Evolutionary conservation across 2,329 filamentous ascomycete species (phyloP).

Genomic region (Venturia effusa): DNA sequence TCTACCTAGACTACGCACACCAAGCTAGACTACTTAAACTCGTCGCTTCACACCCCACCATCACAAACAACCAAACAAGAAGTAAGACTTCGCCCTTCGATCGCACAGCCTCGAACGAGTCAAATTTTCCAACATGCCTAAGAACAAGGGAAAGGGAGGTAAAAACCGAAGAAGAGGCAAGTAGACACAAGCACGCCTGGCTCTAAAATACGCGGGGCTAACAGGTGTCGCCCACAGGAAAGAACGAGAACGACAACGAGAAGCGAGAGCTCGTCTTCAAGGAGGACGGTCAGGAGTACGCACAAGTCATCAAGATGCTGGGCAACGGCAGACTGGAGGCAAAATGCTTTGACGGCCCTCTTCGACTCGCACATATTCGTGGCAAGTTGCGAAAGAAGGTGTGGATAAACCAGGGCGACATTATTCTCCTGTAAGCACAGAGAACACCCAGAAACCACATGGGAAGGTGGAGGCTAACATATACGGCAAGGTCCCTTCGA

Average conservation of each 20-base stretch:
- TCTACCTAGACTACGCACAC: neutral
- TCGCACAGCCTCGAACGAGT: neutral
- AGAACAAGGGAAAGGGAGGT: conserved; percentile 99
- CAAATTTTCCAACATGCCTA: conserved; percentile 61
- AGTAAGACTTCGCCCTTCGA: neutral
- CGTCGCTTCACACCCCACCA: neutral
- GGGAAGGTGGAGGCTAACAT: neutral
- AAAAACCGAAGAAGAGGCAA: conserved; percentile 98
- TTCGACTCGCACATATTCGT: conserved; percentile 74
- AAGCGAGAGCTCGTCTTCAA: conserved; percentile 99
- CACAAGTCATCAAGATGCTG: conserved; percentile 89
- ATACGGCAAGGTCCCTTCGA: conserved; percentile 9
- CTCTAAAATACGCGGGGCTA: neutral
- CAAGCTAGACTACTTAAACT: too few species aligned
- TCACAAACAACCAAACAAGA: neutral
- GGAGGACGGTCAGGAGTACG: conserved; percentile 90
- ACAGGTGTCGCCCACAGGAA: neutral
- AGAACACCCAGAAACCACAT: neutral
- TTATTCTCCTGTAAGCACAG: conserved; percentile 55
- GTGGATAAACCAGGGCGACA: conserved; percentile 98
- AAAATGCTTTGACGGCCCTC: conserved; percentile 88
- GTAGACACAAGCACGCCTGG: conserved; percentile 52
- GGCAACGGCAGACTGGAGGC: conserved; percentile 87
- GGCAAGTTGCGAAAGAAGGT: conserved; percentile 99
- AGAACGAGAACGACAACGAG: conserved; percentile 74